Conservation (phyloP, 176 grass and related monocot genomes). For the Cenchrus americanus region DNA sequence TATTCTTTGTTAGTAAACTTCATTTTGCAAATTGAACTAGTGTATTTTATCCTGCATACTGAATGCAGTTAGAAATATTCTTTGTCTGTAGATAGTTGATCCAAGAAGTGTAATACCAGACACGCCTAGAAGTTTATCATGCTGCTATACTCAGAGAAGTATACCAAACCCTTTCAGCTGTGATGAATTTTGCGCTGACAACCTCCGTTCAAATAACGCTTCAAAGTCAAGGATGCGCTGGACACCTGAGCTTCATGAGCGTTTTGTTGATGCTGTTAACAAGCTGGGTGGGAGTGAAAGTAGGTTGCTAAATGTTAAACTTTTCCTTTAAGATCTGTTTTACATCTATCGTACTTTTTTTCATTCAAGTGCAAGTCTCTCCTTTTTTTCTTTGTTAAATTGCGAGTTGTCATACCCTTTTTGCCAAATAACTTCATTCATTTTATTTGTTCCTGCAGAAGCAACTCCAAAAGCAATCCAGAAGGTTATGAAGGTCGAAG, state of each 20-base stretch:
- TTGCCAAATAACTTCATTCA: neutral
- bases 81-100: slow-evolving; percentile 50
- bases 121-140: slow-evolving; percentile 25
- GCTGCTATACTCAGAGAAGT: slow-evolving; percentile 36
- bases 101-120: slow-evolving; percentile 20
- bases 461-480: slow-evolving; percentile 86
- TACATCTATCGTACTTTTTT: neutral
- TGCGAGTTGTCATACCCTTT: slow-evolving; percentile 7
- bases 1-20: neutral
- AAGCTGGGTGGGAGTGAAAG: slow-evolving; percentile 84
- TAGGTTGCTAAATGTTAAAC: slow-evolving; percentile 40
- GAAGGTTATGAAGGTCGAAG: slow-evolving; percentile 83
- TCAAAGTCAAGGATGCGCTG: slow-evolving; percentile 73
- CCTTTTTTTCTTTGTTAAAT: neutral
- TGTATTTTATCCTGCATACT: slow-evolving; percentile 2
- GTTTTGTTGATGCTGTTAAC: slow-evolving; percentile 75
- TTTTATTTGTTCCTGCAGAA: slow-evolving; percentile 56
- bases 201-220: slow-evolving; percentile 41
- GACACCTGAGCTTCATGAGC: slow-evolving; percentile 83
- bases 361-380: neutral
- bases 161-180: slow-evolving; percentile 42
- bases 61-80: slow-evolving; percentile 11
- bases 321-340: slow-evolving; percentile 2
- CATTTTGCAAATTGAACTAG: neutral
- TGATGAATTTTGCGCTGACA: slow-evolving; percentile 43